Conservation (phyloP, 768 basidiomycete species). For the Pleurotus sapidus region DNA sequence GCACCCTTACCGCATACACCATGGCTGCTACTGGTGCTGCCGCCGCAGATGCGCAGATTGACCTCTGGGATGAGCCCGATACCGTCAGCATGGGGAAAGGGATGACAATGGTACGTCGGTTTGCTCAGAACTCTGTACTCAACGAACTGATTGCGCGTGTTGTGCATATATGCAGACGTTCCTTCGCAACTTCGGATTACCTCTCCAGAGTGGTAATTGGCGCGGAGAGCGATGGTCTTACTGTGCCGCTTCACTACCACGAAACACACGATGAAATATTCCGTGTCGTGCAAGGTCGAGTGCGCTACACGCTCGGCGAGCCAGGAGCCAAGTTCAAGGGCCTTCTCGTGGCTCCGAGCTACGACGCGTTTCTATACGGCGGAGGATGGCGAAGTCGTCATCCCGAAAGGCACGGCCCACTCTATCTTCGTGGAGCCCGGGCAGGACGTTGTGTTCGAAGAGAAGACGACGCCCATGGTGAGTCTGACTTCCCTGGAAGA, state of each 20-base stretch:
- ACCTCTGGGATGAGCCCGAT: conserved; percentile 4
- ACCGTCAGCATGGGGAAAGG: not conserved
- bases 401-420: conserved; percentile 3
- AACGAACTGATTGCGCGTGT: too few species aligned
- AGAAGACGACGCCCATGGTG: conserved; percentile 3
- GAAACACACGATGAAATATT: not conserved
- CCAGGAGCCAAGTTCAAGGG: not conserved
- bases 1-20: not conserved
- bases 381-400: conserved; percentile 2
- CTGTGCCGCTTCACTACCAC: conserved; percentile 4
- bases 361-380: not conserved
- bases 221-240: not conserved
- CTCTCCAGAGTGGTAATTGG: not conserved
- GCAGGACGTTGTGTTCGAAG: not conserved
- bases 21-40: not conserved
- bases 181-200: conserved; percentile 2
- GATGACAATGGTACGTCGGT: not conserved
- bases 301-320: conserved; percentile 3
- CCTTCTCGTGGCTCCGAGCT: not conserved
- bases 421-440: not conserved
- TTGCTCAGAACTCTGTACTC: too few species aligned
- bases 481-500: not conserved
- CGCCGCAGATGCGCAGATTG: not conserved
- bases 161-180: not conserved
- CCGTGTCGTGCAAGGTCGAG: conserved; percentile 3